These are phyloP conservation scores for Crithidia thermophila DNA, from an alignment of 208 protist species.

Conservation along the genomic window DNA sequence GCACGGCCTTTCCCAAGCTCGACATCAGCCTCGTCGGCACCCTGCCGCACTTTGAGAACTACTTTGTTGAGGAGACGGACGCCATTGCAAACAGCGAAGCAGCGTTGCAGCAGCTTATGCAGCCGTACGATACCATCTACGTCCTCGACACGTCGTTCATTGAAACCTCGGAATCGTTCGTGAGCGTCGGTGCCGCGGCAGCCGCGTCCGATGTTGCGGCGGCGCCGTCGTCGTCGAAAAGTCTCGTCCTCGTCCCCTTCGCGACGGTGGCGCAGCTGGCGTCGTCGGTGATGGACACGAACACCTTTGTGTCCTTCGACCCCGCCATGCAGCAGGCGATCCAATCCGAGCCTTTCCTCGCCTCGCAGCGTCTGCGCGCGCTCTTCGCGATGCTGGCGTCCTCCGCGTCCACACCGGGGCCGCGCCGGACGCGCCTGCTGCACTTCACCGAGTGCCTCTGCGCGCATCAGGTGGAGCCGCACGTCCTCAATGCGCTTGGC, in stretches of 20 bases:
- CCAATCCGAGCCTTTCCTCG: constrained; percentile 55
- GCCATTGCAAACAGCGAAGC: constrained; percentile 55
- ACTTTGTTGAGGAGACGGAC: constrained; percentile 51
- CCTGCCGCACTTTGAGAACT: constrained; percentile 73
- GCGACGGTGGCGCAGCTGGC: constrained; percentile 60
- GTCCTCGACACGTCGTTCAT: constrained; percentile 87
- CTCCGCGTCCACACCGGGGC: background rate
- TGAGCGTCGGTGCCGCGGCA: constrained; percentile 37
- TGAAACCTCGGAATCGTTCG: constrained; percentile 75
- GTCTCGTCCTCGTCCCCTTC: constrained; percentile 77
- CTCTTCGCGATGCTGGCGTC: constrained; percentile 47
- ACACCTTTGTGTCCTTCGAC: constrained; percentile 61
- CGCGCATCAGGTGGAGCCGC: constrained; percentile 34
- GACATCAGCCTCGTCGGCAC: constrained; percentile 74
- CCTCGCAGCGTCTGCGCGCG: constrained; percentile 67
- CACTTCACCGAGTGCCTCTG: constrained; percentile 86
- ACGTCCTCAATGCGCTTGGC: constrained; percentile 5
- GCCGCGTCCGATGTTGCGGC: background rate
- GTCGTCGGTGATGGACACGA: constrained; percentile 38
- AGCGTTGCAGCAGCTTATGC: constrained; percentile 37
- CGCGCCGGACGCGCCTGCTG: constrained; percentile 41
- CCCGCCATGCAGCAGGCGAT: constrained; percentile 55
- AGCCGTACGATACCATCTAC: constrained; percentile 50
- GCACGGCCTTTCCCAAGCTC: constrained; percentile 66
- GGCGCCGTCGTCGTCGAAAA: constrained; percentile 2